A percentile compares a stretch with the other conserved stretches of the same genome.
phyloP scores from a whole-genome alignment of 805 yeast genomes.

The Pichia phayaonensis region DNA sequence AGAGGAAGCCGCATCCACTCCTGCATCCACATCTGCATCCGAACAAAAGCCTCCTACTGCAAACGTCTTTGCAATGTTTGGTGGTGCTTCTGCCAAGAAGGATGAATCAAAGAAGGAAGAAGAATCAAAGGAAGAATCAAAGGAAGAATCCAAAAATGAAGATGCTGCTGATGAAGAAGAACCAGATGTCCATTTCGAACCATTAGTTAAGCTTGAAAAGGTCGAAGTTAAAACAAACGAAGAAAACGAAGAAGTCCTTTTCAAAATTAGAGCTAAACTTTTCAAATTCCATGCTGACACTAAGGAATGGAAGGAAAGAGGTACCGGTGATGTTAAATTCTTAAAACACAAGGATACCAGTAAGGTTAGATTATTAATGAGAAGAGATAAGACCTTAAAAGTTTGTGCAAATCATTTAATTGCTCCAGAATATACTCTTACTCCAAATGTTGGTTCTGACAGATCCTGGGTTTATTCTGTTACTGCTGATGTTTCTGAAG shows the following conservation, averaged over 20 bases:
- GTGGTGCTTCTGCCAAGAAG: constrained; percentile 74
- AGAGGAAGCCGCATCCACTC: constrained; percentile 8
- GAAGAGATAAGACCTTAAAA: constrained; percentile 98
- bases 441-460: constrained; percentile 93
- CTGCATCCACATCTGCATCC: constrained; percentile 8
- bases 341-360: constrained; percentile 77
- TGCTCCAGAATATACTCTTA: constrained; percentile 72
- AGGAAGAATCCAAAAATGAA: constrained; percentile 30
- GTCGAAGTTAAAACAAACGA: constrained; percentile 96
- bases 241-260: constrained; percentile 76
- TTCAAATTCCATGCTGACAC: constrained; percentile 77
- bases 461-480: constrained; percentile 98
- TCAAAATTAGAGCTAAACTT: constrained; percentile 89
- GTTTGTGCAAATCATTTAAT: constrained; percentile 96
- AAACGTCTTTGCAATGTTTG: constrained; percentile 90
- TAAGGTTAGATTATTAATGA: constrained; percentile 90
- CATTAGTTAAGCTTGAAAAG: constrained; percentile 87
- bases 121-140: constrained; percentile 17
- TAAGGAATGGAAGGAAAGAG: constrained; percentile 98
- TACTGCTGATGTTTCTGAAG: constrained; percentile 92
- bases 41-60: constrained; percentile 57
- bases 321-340: constrained; percentile 96
- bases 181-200: constrained; percentile 91
- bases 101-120: constrained; percentile 29
- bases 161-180: constrained; percentile 62